Conservation (phyloP, 2,329 filamentous ascomycete genomes). For the Westerdykella ornata region DNA sequence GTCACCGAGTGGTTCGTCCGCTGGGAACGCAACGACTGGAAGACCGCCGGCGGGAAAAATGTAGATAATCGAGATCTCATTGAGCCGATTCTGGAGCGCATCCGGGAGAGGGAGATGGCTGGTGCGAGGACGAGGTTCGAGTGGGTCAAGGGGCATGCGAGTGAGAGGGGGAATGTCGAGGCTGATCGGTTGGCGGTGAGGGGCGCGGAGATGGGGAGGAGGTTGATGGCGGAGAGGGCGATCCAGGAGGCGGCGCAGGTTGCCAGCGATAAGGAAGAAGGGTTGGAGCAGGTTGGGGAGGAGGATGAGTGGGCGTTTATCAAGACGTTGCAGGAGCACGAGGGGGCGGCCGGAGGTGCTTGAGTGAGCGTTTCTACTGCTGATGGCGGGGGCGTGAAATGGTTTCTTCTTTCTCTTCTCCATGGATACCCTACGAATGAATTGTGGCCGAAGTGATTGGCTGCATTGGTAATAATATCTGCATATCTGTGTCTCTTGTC, state of each 20-base stretch:
- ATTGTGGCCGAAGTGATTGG: too few species aligned
- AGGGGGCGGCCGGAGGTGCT: not conserved
- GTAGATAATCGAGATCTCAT: constrained; percentile 88
- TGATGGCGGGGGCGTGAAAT: too few species aligned
- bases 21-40: constrained; percentile 75
- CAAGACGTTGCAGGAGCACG: not conserved
- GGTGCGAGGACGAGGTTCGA: constrained; percentile 60
- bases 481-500: too few species aligned
- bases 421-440: too few species aligned
- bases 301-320: not conserved
- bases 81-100: constrained; percentile 60
- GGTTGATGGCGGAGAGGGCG: not conserved
- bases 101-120: constrained; percentile 57
- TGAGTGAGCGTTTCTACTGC: not conserved
- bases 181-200: constrained; percentile 72
- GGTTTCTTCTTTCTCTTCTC: too few species aligned
- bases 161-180: constrained; percentile 65
- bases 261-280: not conserved
- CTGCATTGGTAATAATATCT: too few species aligned
- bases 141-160: constrained; percentile 85
- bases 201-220: constrained; percentile 44
- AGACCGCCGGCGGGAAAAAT: constrained; percentile 58
- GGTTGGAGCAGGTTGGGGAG: not conserved
- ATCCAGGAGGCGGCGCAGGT: not conserved
- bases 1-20: constrained; percentile 73